Evolutionary conservation across 352 stramenopile genomes (phyloP).

Genomic region (Pythium pyrilobum): DNA sequence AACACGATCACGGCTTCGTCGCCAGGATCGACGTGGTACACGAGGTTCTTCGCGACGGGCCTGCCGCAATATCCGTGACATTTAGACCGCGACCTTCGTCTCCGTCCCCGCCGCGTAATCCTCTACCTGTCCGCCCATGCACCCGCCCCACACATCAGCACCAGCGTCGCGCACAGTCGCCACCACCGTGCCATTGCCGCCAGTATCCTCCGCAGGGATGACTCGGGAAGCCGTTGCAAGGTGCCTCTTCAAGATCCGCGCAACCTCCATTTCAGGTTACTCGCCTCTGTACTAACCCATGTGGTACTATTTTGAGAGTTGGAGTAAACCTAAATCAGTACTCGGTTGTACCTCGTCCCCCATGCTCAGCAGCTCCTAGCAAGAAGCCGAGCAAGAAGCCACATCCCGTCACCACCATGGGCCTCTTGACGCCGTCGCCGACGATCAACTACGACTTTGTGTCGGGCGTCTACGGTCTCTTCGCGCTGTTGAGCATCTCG

Average conservation of each 20-base stretch:
- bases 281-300: too few species aligned
- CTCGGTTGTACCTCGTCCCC: too few species aligned
- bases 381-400: not conserved
- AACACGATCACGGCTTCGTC: constrained; percentile 77
- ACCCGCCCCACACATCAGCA: not conserved
- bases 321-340: too few species aligned
- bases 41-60: constrained; percentile 58
- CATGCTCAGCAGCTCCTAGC: not conserved
- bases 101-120: not conserved
- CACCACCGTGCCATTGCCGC: too few species aligned
- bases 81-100: not conserved
- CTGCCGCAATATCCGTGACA: constrained; percentile 12
- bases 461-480: constrained; percentile 65
- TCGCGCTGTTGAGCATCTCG: constrained; percentile 47
- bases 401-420: constrained; percentile 3
- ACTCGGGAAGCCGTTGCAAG: too few species aligned
- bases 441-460: constrained; percentile 92
- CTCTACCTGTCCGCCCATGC: not conserved
- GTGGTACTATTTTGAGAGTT: too few species aligned
- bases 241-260: not conserved
- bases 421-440: constrained; percentile 55
- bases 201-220: too few species aligned
- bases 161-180: not conserved
- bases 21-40: constrained; percentile 67
- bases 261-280: too few species aligned